Evolutionary conservation across 129 eudicot genomes (phyloP).

Genomic region (Arctium minus): DNA sequence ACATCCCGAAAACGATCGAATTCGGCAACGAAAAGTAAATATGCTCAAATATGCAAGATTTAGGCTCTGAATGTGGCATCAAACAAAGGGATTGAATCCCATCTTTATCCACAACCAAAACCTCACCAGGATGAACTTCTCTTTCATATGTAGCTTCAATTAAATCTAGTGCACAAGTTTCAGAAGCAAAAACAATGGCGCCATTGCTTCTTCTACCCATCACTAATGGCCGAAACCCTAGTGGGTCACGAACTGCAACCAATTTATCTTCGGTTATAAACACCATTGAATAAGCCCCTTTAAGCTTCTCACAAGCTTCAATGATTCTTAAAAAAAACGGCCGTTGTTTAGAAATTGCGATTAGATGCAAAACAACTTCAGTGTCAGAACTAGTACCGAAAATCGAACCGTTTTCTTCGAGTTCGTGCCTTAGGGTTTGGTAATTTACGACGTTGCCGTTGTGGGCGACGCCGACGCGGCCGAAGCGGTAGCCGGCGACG

Average conservation of each 20-base stretch:
- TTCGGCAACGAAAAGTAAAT: conserved; percentile 69
- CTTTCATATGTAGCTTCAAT: conserved; percentile 67
- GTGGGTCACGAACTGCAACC: conserved; percentile 65
- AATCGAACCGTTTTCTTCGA: conserved; percentile 68
- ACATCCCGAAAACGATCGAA: conserved; percentile 66
- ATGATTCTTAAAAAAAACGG: conserved; percentile 50
- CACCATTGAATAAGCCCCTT: conserved; percentile 76
- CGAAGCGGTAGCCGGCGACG: conserved; percentile 50
- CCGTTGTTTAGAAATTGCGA: conserved; percentile 52
- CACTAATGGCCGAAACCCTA: conserved; percentile 67
- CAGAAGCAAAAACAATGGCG: conserved; percentile 66
- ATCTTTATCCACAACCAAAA: conserved; percentile 56
- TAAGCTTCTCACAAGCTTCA: conserved; percentile 60
- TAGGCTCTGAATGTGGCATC: conserved; percentile 55
- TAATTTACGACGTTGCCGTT: conserved; percentile 68
- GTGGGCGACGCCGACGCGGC: conserved; percentile 61
- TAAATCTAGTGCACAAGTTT: conserved; percentile 66
- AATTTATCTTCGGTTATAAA: conserved; percentile 59
- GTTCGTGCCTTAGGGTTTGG: conserved; percentile 31
- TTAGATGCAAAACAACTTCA: conserved; percentile 64
- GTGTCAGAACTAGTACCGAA: conserved; percentile 74
- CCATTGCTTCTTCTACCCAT: conserved; percentile 76
- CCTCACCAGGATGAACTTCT: conserved; percentile 67
- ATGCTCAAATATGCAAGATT: conserved; percentile 70
- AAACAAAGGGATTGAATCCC: conserved; percentile 57